Evolutionary conservation across 2,329 filamentous ascomycete species (phyloP).

Genomic region (Elsinoe fawcettii): DNA sequence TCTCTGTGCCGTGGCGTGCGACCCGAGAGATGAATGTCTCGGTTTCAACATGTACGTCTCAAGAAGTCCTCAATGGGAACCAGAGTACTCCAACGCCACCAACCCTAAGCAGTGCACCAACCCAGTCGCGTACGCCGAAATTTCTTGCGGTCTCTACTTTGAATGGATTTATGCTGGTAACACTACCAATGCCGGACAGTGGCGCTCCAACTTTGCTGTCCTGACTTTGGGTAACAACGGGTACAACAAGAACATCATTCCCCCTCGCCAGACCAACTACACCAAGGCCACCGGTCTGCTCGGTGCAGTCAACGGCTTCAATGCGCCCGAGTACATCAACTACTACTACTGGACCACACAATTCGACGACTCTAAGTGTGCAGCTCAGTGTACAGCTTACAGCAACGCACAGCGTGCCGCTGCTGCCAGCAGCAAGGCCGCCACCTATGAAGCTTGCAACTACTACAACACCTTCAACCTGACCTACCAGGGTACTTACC

Average conservation of each 20-base stretch:
- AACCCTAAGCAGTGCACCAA: constrained; percentile 19
- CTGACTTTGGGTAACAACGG: constrained; percentile 22
- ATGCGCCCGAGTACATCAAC: constrained; percentile 1
- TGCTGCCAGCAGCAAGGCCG: neutral
- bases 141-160: constrained; percentile 18
- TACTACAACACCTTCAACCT: constrained; percentile 20
- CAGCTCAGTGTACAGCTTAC: constrained; percentile 9
- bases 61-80: constrained; percentile 16
- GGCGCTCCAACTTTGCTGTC: constrained; percentile 24
- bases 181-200: constrained; percentile 25
- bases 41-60: constrained; percentile 21
- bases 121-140: constrained; percentile 8
- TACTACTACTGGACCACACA: constrained; percentile 13
- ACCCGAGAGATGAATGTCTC: constrained; percentile 18
- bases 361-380: constrained; percentile 15
- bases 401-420: neutral
- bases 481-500: constrained; percentile 16
- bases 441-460: constrained; percentile 18
- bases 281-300: constrained; percentile 15
- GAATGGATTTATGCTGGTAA: constrained; percentile 14
- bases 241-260: constrained; percentile 17
- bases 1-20: constrained; percentile 19
- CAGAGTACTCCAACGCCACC: constrained; percentile 18
- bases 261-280: constrained; percentile 13
- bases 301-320: constrained; percentile 15